Conservation (phyloP, 192 early-diverging fungal genomes). For the Gigaspora rosea region DNA sequence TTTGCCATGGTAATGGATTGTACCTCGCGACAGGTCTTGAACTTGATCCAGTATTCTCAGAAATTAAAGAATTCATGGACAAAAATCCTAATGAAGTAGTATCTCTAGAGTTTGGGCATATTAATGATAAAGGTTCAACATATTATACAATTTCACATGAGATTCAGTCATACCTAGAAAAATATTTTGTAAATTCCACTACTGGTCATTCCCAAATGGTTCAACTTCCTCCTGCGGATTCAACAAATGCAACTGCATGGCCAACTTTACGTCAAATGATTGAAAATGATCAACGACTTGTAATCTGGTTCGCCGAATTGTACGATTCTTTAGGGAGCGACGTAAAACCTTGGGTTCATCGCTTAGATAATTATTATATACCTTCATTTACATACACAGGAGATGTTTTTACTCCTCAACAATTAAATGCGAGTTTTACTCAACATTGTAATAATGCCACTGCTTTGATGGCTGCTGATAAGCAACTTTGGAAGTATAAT, state of each 20-base stretch:
- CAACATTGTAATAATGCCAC: slow-evolving; percentile 25
- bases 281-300: slow-evolving; percentile 37
- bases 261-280: slow-evolving; percentile 45
- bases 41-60: slow-evolving; percentile 36
- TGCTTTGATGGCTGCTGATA: slow-evolving; percentile 14
- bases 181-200: slow-evolving; percentile 36
- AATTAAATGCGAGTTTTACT: slow-evolving; percentile 37
- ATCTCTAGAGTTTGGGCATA: slow-evolving; percentile 43
- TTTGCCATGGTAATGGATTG: slow-evolving; percentile 40
- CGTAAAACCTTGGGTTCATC: slow-evolving; percentile 37
- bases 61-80: slow-evolving; percentile 37
- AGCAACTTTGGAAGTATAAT: slow-evolving; percentile 26
- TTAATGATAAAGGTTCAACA: slow-evolving; percentile 26
- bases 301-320: slow-evolving; percentile 38
- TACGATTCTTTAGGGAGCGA: slow-evolving; percentile 32
- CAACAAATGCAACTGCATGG: slow-evolving; percentile 24
- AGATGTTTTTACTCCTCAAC: slow-evolving; percentile 12
- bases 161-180: slow-evolving; percentile 34
- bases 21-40: slow-evolving; percentile 33
- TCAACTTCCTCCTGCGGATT: background rate
- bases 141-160: background rate
- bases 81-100: slow-evolving; percentile 45
- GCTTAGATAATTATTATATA: slow-evolving; percentile 36
- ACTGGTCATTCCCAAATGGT: too few relatives aligned
- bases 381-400: slow-evolving; percentile 37